These are phyloP conservation scores for Trametes cingulata DNA, from an alignment of 768 basidiomycete genomes.

Conservation along the genomic window DNA sequence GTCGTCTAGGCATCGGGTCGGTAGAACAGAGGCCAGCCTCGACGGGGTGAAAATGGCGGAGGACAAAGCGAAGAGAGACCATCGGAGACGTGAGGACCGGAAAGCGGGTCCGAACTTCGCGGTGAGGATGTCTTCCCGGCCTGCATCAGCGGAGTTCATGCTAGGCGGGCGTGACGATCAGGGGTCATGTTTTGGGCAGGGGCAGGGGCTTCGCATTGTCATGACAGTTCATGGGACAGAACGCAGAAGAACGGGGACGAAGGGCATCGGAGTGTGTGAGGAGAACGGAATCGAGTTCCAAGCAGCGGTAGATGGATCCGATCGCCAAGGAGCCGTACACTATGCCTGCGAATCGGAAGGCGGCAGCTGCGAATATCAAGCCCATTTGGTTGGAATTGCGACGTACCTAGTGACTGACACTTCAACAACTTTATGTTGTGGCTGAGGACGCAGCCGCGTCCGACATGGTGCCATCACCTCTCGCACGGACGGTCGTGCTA, in stretches of 20 bases:
- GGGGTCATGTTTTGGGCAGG: not conserved
- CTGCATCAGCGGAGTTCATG: constrained; percentile 13
- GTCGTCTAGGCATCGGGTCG: not conserved
- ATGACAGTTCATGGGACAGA: not conserved
- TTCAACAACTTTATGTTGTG: not conserved
- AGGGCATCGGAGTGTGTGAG: not conserved
- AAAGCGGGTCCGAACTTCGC: not conserved
- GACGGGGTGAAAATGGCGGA: no score
- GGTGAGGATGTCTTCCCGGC: not conserved
- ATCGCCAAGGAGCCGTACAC: not conserved
- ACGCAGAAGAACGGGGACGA: not conserved
- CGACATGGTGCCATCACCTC: not conserved
- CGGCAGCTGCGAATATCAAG: not conserved
- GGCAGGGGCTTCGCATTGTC: not conserved
- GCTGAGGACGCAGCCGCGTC: not conserved
- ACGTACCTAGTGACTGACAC: not conserved
- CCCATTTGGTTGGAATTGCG: not conserved
- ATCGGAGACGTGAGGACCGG: not conserved
- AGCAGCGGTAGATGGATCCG: not conserved
- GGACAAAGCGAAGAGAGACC: not conserved
- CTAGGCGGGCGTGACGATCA: not conserved
- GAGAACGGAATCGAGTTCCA: not conserved
- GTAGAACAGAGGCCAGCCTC: not conserved
- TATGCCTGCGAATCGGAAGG: not conserved
- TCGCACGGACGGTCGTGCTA: not conserved